A percentile compares a stretch with the other conserved stretches of the same genome.
These are phyloP conservation scores for Rosa lucieae DNA, from an alignment of 306 rosid species.

Conservation along the genomic window DNA sequence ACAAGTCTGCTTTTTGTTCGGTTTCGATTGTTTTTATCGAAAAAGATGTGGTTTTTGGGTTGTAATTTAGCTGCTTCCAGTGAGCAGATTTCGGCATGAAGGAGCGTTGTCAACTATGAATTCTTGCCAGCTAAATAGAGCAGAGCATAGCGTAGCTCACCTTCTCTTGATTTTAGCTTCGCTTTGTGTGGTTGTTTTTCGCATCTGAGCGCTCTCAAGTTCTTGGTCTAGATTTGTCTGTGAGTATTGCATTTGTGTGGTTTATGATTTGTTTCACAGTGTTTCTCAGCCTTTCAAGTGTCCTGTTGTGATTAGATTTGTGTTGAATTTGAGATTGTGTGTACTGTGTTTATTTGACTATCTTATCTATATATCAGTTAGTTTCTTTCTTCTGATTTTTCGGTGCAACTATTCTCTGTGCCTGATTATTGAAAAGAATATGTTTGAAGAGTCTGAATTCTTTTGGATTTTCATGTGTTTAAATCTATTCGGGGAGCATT, in stretches of 20 bases:
- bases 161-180: background rate
- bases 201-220: background rate
- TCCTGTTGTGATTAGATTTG: background rate
- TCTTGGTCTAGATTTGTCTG: background rate
- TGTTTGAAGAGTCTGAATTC: background rate
- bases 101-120: background rate
- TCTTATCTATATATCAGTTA: background rate
- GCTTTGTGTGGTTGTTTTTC: background rate
- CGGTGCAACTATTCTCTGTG: background rate
- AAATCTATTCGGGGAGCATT: slow-evolving; percentile 1
- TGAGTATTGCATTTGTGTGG: background rate
- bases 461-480: background rate
- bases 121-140: background rate
- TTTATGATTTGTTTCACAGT: background rate
- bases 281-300: background rate
- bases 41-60: background rate
- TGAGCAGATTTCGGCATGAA: slow-evolving; percentile 7
- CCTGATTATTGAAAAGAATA: background rate
- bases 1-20: background rate
- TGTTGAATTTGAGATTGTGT: background rate
- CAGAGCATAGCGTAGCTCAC: slow-evolving; percentile 7
- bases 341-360: background rate
- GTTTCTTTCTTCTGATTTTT: background rate
- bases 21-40: slow-evolving; percentile 2
- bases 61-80: background rate